Conservation (phyloP, 805 yeast genomes). For the Maudiozyma barnettii region DNA sequence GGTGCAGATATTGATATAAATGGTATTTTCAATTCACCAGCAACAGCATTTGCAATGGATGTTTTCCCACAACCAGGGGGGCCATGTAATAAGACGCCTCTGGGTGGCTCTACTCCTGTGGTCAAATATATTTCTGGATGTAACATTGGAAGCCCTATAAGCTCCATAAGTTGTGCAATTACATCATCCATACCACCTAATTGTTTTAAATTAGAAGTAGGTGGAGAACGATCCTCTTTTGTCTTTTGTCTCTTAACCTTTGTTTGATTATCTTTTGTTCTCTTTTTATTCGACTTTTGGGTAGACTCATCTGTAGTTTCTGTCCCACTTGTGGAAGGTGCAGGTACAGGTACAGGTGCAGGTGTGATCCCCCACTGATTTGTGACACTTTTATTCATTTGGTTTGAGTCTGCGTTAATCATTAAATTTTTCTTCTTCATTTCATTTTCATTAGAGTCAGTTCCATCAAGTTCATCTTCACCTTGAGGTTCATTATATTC, state of each 20-base stretch:
- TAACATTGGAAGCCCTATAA: constrained; percentile 81
- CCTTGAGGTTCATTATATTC: constrained; percentile 12
- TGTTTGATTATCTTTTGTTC: constrained; percentile 36
- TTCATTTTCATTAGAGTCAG: constrained; percentile 1
- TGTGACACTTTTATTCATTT: constrained; percentile 68
- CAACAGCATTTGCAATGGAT: constrained; percentile 89
- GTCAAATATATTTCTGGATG: constrained; percentile 87
- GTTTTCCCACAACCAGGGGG: constrained; percentile 99
- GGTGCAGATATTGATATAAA: constrained; percentile 90
- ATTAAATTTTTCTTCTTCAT: constrained; percentile 40
- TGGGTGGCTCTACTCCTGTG: constrained; percentile 90
- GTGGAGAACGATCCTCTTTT: constrained; percentile 55
- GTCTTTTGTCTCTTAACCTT: constrained; percentile 35
- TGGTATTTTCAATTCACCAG: constrained; percentile 90
- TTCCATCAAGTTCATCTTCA: constrained; percentile 23
- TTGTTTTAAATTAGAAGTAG: constrained; percentile 55
- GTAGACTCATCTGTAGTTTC: constrained; percentile 7
- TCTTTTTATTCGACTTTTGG: constrained; percentile 26
- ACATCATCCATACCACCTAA: constrained; percentile 86
- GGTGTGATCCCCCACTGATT: constrained; percentile 47
- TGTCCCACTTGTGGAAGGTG: not conserved
- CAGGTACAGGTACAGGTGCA: not conserved
- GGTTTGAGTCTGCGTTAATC: constrained; percentile 57
- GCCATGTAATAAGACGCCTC: constrained; percentile 90
- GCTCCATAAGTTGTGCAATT: constrained; percentile 79